These are phyloP conservation scores for Cyclostephanos tholiformis DNA, from an alignment of 108 stramenopile species.

Conservation along the genomic window DNA sequence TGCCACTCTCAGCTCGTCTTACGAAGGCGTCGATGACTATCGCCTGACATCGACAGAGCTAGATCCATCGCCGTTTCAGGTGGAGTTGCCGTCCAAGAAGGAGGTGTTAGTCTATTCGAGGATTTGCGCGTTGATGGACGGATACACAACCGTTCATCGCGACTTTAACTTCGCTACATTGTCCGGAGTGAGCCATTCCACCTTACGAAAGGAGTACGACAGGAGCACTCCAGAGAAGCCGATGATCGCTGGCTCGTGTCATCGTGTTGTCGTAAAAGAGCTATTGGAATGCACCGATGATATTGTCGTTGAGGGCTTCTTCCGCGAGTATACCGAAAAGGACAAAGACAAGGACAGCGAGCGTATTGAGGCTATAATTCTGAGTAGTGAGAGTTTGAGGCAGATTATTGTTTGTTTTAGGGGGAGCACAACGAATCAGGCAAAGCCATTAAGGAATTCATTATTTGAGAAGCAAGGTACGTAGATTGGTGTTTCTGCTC, in stretches of 20 bases:
- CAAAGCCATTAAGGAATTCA: constrained; percentile 49
- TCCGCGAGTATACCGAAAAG: constrained; percentile 38
- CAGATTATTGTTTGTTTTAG: constrained; percentile 76
- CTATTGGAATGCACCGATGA: constrained; percentile 65
- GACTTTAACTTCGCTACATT: constrained; percentile 67
- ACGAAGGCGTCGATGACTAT: constrained; percentile 30
- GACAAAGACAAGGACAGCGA: constrained; percentile 28
- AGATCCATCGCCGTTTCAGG: constrained; percentile 67
- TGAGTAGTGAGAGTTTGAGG: constrained; percentile 60
- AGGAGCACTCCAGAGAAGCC: constrained; percentile 22
- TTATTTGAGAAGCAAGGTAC: constrained; percentile 46
- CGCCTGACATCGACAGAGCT: constrained; percentile 52
- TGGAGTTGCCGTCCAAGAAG: constrained; percentile 63
- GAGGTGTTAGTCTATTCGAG: constrained; percentile 54
- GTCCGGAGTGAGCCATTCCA: constrained; percentile 32
- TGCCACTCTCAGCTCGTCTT: constrained; percentile 10
- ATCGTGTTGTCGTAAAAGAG: constrained; percentile 60
- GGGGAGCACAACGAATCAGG: constrained; percentile 68
- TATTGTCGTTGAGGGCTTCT: constrained; percentile 59
- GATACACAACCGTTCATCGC: constrained; percentile 62
- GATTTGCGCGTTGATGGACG: constrained; percentile 58
- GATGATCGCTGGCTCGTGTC: constrained; percentile 45
- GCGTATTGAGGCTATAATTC: constrained; percentile 61
- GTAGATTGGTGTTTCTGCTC: background rate
- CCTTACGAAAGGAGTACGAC: constrained; percentile 49